Conservation (phyloP, 2,329 filamentous ascomycete species). For the Chaetomium strumarium region DNA sequence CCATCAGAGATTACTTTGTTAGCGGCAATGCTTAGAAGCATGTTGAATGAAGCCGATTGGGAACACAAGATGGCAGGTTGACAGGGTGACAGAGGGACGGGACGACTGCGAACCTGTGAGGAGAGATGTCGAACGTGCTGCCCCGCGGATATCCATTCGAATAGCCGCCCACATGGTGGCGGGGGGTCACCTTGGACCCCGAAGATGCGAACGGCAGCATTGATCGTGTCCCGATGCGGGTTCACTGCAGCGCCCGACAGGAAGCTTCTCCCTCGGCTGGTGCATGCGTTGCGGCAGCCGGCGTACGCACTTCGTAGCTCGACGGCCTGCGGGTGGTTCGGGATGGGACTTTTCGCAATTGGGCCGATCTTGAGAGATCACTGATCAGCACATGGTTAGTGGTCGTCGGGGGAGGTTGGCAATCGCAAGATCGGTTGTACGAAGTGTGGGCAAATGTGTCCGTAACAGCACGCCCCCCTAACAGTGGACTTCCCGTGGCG, state of each 20-base stretch:
- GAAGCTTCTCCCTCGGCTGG: constrained; percentile 16
- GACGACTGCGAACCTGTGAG: constrained; percentile 62
- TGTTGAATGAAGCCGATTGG: no score
- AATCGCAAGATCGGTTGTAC: constrained; percentile 20
- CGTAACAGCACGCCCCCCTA: constrained; percentile 24
- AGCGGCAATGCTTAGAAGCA: no score
- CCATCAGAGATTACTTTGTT: not conserved
- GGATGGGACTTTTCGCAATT: not conserved
- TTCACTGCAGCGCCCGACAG: constrained; percentile 14
- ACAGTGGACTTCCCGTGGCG: constrained; percentile 16
- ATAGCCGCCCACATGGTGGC: constrained; percentile 69
- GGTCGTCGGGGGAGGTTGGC: constrained; percentile 4
- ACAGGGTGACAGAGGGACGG: not conserved
- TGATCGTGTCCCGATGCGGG: constrained; percentile 20
- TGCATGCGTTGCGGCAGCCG: constrained; percentile 7
- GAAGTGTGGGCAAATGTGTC: constrained; percentile 24
- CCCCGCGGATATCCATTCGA: constrained; percentile 76
- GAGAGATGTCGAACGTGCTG: constrained; percentile 79
- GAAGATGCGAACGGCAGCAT: constrained; percentile 57
- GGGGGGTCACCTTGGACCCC: constrained; percentile 70
- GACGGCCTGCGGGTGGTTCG: not conserved
- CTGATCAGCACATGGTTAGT: constrained; percentile 23
- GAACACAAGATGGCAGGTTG: not conserved
- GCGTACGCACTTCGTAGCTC: not conserved
- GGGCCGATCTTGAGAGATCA: constrained; percentile 5